A percentile compares a stretch with the other conserved stretches of the same genome.
Evolutionary conservation across 192 early-diverging fungal species (phyloP).

Genomic region (Geranomyces variabilis): DNA sequence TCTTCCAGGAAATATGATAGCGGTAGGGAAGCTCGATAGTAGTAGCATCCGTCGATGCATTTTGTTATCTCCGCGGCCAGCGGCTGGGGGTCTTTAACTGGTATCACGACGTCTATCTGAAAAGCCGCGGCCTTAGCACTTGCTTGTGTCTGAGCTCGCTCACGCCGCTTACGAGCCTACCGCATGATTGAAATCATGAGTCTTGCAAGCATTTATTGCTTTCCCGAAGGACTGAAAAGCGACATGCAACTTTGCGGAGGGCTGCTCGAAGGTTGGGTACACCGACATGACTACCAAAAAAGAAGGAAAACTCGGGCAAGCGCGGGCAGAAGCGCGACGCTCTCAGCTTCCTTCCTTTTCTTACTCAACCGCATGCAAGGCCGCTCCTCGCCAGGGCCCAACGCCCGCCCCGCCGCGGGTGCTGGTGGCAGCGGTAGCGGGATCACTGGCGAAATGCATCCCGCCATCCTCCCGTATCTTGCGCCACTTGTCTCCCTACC

Average conservation of each 20-base stretch:
- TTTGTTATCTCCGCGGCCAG: background rate
- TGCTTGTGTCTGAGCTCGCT: background rate
- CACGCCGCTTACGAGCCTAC: background rate
- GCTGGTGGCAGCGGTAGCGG: no score
- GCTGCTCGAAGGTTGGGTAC: constrained; percentile 29
- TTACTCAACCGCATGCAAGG: no score
- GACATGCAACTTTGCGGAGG: constrained; percentile 6
- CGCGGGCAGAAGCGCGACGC: no score
- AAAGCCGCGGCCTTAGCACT: background rate
- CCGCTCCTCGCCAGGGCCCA: no score
- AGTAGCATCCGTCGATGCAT: background rate
- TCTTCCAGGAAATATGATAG: constrained; percentile 27
- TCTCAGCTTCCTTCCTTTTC: no score
- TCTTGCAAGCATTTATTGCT: background rate
- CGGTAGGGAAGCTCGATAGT: constrained; percentile 21
- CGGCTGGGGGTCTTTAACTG: background rate
- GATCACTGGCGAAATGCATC: no score
- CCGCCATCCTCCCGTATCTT: no score
- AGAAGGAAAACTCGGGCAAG: no score
- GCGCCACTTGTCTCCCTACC: no score
- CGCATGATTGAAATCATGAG: constrained; percentile 27
- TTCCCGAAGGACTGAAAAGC: background rate
- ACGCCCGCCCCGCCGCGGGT: no score
- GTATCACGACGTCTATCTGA: constrained; percentile 24
- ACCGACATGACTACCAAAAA: constrained; percentile 19